phyloP scores from a whole-genome alignment of 768 basidiomycete species.

The Calocera cornea region DNA sequence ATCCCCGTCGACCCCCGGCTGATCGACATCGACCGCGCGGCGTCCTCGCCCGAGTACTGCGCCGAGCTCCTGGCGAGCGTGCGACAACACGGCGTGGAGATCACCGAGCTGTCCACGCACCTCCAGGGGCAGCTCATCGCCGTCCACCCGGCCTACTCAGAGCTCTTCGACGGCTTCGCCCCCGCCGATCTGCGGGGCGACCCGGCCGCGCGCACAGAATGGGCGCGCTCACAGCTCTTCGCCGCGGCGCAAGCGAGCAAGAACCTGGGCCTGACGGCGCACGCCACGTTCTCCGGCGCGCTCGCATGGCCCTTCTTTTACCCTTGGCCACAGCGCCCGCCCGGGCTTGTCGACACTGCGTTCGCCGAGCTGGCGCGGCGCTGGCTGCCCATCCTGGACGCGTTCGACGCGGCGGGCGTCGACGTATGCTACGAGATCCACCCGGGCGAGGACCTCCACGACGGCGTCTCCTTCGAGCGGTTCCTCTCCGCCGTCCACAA shows the following conservation, averaged over 20 bases:
- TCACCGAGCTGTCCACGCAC: not conserved
- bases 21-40: not conserved
- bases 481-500: not conserved
- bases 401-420: not conserved
- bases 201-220: not conserved
- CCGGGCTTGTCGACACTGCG: not conserved
- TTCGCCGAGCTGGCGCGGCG: not conserved
- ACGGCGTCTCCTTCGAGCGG: not conserved
- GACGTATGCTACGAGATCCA: conserved; percentile 2
- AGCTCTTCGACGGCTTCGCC: not conserved
- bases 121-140: conserved; percentile 1
- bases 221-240: not conserved
- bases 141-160: not conserved
- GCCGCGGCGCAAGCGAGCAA: not conserved
- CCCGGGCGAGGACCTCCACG: not conserved
- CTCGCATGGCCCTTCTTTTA: not conserved
- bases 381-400: conserved; percentile 1
- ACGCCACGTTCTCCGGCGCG: conserved; percentile 1
- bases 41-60: not conserved
- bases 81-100: not conserved
- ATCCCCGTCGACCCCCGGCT: not conserved
- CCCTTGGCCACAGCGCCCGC: not conserved
- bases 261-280: not conserved
- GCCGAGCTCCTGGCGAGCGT: not conserved
- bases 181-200: not conserved